Percentiles rank a stretch among this genome's conserved stretches.
phyloP scores from a whole-genome alignment of 2,329 filamentous ascomycete species.

The Cercospora sp. region DNA sequence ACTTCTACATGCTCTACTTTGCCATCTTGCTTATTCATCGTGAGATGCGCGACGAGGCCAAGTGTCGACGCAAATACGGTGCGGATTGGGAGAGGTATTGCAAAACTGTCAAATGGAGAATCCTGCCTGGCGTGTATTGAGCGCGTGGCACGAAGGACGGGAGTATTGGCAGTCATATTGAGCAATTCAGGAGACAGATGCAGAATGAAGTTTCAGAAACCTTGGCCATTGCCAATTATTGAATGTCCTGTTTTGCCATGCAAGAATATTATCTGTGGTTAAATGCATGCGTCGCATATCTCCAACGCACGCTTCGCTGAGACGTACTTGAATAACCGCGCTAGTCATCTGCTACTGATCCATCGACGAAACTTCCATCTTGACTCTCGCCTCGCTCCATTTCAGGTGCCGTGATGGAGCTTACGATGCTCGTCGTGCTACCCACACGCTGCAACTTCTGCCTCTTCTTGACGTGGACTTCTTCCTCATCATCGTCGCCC shows the following conservation, averaged over 20 bases:
- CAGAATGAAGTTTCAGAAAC: not conserved
- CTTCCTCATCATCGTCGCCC: constrained; percentile 38
- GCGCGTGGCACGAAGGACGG: not conserved
- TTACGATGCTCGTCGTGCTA: constrained; percentile 38
- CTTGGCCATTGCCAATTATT: not conserved
- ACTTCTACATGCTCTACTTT: constrained; percentile 95
- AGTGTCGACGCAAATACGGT: constrained; percentile 88
- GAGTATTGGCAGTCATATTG: not conserved
- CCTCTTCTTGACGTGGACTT: constrained; percentile 39
- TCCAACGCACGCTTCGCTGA: not conserved
- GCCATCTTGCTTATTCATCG: constrained; percentile 82
- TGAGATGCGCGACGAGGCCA: constrained; percentile 83
- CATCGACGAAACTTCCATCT: constrained; percentile 41
- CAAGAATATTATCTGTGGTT: not conserved
- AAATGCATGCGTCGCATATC: not conserved
- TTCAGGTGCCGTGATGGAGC: constrained; percentile 30
- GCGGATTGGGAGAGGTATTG: constrained; percentile 90
- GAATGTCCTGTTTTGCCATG: not conserved
- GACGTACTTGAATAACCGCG: not conserved
- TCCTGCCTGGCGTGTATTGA: constrained; percentile 82
- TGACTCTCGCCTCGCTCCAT: constrained; percentile 38
- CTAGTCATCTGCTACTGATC: constrained; percentile 34
- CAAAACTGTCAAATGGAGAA: constrained; percentile 74
- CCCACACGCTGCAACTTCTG: constrained; percentile 41
- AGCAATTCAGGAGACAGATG: not conserved